Evolutionary conservation across 2,329 filamentous ascomycete genomes (phyloP).

Genomic region (Furcasterigmium furcatum): DNA sequence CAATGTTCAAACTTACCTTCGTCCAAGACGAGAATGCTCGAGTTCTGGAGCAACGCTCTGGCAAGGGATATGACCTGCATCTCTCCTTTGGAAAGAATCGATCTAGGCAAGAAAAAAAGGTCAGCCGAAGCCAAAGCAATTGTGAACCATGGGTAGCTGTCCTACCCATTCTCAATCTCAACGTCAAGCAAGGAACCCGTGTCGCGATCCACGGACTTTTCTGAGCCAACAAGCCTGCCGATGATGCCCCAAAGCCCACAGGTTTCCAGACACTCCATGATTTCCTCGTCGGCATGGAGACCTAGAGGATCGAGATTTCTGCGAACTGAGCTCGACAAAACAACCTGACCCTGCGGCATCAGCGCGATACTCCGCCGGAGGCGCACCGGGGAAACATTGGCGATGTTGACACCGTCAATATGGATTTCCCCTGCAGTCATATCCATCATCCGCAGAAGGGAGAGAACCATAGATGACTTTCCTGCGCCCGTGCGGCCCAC

Average conservation of each 20-base stretch:
- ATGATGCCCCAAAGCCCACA: background rate
- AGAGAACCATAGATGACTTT: slow-evolving; percentile 58
- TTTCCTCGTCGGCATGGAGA: background rate
- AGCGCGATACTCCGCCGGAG: slow-evolving; percentile 5
- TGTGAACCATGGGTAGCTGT: too few relatives aligned
- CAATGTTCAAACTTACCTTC: background rate
- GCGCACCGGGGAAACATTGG: background rate
- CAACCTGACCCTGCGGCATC: slow-evolving; percentile 3
- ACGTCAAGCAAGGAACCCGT: too few relatives aligned
- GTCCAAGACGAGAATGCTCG: background rate
- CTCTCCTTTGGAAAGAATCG: background rate
- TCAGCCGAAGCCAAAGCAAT: too few relatives aligned
- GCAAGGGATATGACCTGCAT: background rate
- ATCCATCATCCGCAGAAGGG: slow-evolving; percentile 53
- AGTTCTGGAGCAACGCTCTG: background rate
- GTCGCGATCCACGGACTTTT: background rate
- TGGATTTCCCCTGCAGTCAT: slow-evolving; percentile 29
- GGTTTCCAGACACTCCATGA: background rate
- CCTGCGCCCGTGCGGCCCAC: slow-evolving; percentile 59
- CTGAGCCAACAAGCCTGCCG: background rate
- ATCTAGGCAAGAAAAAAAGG: background rate
- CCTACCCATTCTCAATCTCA: too few relatives aligned
- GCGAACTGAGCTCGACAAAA: slow-evolving; percentile 2
- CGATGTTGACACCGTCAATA: slow-evolving; percentile 31
- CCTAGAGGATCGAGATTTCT: background rate